These are phyloP conservation scores for Plasmodium cynomolgi DNA, from an alignment of 169 alveolate species.

Conservation along the genomic window DNA sequence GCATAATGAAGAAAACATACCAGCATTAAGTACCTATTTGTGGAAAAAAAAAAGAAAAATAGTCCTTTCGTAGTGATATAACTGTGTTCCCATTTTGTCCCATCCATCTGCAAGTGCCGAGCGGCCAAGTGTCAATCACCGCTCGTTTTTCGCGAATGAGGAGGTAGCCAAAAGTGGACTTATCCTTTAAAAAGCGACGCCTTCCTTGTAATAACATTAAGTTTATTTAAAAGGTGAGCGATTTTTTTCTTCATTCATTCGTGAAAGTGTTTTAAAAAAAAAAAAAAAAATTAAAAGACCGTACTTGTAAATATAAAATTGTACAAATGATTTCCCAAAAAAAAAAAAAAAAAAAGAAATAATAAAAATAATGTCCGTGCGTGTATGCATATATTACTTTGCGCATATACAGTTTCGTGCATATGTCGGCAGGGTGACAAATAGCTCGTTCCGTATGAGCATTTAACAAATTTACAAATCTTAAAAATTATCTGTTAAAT, in stretches of 20 bases:
- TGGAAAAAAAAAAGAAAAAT: background rate
- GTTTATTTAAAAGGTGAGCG: background rate
- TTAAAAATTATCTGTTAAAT: slow-evolving; percentile 41
- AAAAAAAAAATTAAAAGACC: background rate
- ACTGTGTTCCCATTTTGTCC: background rate
- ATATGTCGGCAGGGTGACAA: background rate
- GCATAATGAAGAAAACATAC: background rate
- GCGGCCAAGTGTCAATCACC: background rate
- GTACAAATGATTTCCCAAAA: background rate
- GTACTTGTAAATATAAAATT: background rate
- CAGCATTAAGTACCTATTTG: background rate
- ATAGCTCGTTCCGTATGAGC: background rate
- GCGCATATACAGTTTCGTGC: background rate
- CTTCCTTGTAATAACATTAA: background rate
- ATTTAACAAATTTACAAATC: slow-evolving; percentile 22
- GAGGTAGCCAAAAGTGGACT: background rate
- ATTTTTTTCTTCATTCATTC: background rate
- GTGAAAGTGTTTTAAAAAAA: background rate
- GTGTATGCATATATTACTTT: background rate
- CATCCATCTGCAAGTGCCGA: background rate
- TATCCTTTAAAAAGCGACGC: background rate
- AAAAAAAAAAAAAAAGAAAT: background rate
- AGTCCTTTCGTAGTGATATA: background rate
- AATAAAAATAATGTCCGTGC: background rate
- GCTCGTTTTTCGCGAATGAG: background rate